Evolutionary conservation across 2,329 filamentous ascomycete species (phyloP), one percentile per base, ranked within the genome.

Genomic region (Colletotrichum sidae): DNA sequence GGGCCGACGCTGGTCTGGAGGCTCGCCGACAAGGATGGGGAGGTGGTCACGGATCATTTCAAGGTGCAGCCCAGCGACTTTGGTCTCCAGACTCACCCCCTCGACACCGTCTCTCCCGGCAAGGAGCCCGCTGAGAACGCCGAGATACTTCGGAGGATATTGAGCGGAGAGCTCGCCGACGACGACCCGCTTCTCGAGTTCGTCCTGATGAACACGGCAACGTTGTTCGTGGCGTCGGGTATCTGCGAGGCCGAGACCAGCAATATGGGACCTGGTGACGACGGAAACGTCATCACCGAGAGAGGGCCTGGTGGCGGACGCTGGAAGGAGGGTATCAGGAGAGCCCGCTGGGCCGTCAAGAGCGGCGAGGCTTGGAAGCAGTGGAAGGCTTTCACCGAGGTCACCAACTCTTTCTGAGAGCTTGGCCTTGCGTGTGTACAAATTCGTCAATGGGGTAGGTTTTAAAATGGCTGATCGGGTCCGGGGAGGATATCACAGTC

Each of bases 251-350:
- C 91, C 0, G 91, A 97, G 63, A 85, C 84, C 37, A 96, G 92
- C 74, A 81, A 88, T 73, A 93, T 96, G 91, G 93, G 92, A 1
- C 80, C 84, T 51, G 92, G 90, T 1, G 93, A 97, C 72, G 92
- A 95, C 72, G 92, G 93, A 0, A 84, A 90, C 46, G 93, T 97
- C 51, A 86, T 97, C 68, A 88, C 81, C 13, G 94, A 98, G 76
- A 84, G 91, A 52, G 95, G 96, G 0, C 94, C 94, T 6, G 94
- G 91, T 10, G 92, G 92, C 12, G 88, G 92, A 62, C 86, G 95
- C 73, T 99, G 96, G 96, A 99, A 97, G 81, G 95, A 97, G 75
- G 96, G 95, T 56, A 88, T 97, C 12, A 84, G 95, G 71, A 86
- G 93, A 75, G 96, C 96, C 13, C 88, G 91, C 72, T 96, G 93